These are phyloP conservation scores for Carex parvula DNA, from an alignment of 176 grass and related monocot species.

Conservation along the genomic window DNA sequence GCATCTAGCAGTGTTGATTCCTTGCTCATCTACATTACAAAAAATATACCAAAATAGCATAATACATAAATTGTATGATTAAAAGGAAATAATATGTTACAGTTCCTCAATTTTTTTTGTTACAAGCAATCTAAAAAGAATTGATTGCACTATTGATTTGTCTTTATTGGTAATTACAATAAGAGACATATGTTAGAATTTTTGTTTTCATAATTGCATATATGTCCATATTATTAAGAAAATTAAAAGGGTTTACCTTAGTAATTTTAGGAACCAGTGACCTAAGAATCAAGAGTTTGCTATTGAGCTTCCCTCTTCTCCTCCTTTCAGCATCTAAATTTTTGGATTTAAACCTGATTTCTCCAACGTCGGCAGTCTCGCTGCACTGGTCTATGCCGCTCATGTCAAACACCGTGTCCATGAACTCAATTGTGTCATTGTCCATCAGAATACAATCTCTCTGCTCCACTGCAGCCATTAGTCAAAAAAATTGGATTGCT, in stretches of 20 bases:
- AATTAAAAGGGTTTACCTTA: slow-evolving; percentile 36
- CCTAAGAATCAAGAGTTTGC: slow-evolving; percentile 74
- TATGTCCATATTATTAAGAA: no score
- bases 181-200: neutral
- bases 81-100: no score
- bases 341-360: slow-evolving; percentile 70
- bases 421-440: slow-evolving; percentile 23
- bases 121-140: neutral
- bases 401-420: slow-evolving; percentile 25
- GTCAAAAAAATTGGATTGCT: neutral
- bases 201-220: neutral
- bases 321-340: slow-evolving; percentile 78
- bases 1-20: slow-evolving; percentile 76
- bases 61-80: no score
- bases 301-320: slow-evolving; percentile 73
- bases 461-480: neutral
- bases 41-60: neutral
- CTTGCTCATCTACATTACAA: slow-evolving; percentile 72
- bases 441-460: slow-evolving; percentile 13
- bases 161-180: neutral
- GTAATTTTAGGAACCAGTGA: slow-evolving; percentile 86
- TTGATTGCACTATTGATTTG: neutral
- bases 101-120: neutral
- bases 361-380: slow-evolving; percentile 9
- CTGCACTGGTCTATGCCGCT: slow-evolving; percentile 25